Evolutionary conservation across 1,284 basidiomycete species (phyloP), one percentile per base, ranked within the genome.

Genomic region (Papiliotrema terrestris): DNA sequence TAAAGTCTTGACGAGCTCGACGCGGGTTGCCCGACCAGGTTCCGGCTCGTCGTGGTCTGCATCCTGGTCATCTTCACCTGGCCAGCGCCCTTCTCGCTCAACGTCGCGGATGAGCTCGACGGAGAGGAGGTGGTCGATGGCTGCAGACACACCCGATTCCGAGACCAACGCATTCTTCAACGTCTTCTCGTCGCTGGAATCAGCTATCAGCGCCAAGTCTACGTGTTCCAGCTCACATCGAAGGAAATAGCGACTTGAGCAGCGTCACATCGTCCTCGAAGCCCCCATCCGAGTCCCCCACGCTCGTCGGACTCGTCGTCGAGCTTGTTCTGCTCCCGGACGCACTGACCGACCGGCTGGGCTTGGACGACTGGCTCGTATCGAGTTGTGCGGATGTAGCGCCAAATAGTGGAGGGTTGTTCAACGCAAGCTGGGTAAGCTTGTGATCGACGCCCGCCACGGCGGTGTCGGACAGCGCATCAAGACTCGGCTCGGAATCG

Each of bases 91-190:
- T 2, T 56, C 54, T 1, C 51, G 49, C 54, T 71, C 59, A 35
- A 65, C 67, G 26, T 64, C 61, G 11, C 62, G 59, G 26, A 74
- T 72, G 15, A 67, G 45, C 45, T 74, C 73, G 25, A 72, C 49
- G 0, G 73, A 74, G 1, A 74, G 61, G 3, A 74, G 66, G 47
- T 69, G 57, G 42, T 74, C 71, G 48, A 73, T 68, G 1, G 71
- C 65, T 1, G 62, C 68, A 35, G 61, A 57, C 2, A 68, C 42
- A 29, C 54, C 59, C 8, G 54, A 41, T 37, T 67, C 62, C 2
- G 62, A 50, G 9, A 57, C 43, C 0, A 72, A 48, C 0, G 68
- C 69, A 3, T 64, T 54, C 2, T 39, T 49, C 8, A 73, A 49
- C 8, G 51, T 53, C 20, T 44, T 26, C 20, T 43, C 48, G 17